These are phyloP conservation scores for Daldinia sp. DNA, from an alignment of 2,329 filamentous ascomycete genomes.

Conservation along the genomic window DNA sequence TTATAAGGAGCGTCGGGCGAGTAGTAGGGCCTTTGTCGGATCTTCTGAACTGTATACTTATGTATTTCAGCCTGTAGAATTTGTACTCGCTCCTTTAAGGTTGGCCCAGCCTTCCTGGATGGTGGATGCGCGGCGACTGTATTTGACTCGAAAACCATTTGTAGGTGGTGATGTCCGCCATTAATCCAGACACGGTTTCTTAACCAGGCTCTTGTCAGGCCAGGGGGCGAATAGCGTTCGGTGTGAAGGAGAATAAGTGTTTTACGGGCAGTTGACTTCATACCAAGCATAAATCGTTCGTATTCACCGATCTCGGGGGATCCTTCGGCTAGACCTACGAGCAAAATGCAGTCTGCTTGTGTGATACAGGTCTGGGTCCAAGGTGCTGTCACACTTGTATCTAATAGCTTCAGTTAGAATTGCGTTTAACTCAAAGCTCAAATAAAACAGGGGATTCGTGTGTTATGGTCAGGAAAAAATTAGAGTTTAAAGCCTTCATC, in stretches of 20 bases:
- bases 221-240: conserved; percentile 87
- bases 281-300: conserved; percentile 93
- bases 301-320: conserved; percentile 95
- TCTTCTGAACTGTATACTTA: conserved; percentile 94
- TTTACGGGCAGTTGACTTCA: conserved; percentile 96
- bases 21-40: conserved; percentile 90
- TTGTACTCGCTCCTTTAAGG: conserved; percentile 91
- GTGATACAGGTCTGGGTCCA: conserved; percentile 99
- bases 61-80: conserved; percentile 97
- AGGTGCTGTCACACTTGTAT: conserved; percentile 95
- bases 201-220: conserved; percentile 89
- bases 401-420: conserved; percentile 59
- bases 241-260: conserved; percentile 89
- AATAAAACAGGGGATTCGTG: conserved; percentile 24
- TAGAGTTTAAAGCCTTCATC: conserved; percentile 72
- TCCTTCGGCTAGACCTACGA: conserved; percentile 90
- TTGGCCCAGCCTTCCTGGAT: conserved; percentile 82
- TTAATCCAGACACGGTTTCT: conserved; percentile 97
- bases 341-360: conserved; percentile 94
- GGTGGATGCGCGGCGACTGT: conserved; percentile 81
- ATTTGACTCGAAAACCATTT: conserved; percentile 88
- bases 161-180: conserved; percentile 95
- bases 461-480: conserved; percentile 72
- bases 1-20: conserved; percentile 94
- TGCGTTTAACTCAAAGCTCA: conserved; percentile 3